Evolutionary conservation across 2,329 filamentous ascomycete species (phyloP).

Genomic region (Harringtonia aguacate): DNA sequence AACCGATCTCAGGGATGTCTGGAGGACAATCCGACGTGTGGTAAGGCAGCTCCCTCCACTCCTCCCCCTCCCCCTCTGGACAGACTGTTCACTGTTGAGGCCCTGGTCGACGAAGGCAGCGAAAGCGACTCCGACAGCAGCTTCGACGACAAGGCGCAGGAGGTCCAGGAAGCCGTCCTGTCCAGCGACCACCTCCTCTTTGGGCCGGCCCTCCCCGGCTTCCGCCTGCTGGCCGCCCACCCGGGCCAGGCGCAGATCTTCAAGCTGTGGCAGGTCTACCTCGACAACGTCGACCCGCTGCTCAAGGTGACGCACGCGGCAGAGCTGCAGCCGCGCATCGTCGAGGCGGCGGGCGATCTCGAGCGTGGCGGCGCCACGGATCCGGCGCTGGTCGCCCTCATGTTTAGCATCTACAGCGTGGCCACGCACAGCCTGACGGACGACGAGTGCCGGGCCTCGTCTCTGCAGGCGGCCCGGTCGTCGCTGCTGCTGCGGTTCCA

Average conservation of each 20-base stretch:
- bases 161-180: neutral
- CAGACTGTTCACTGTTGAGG: no score
- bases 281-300: conserved; percentile 48
- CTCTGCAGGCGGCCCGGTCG: conserved; percentile 28
- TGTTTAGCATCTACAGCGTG: conserved; percentile 42
- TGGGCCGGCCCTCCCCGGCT: conserved; percentile 25
- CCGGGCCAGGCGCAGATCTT: conserved; percentile 33
- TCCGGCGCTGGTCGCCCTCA: conserved; percentile 29
- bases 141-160: neutral
- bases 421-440: conserved; percentile 29
- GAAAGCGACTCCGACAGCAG: conserved; percentile 12
- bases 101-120: no score
- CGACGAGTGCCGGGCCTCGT: conserved; percentile 29
- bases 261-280: conserved; percentile 44
- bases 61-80: no score
- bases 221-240: conserved; percentile 41
- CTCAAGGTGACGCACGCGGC: conserved; percentile 49
- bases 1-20: no score
- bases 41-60: no score
- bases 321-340: conserved; percentile 38
- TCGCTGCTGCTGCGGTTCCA: conserved; percentile 32
- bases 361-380: conserved; percentile 29
- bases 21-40: no score
- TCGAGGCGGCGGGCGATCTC: conserved; percentile 37
- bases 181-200: conserved; percentile 41